A percentile compares a stretch with the other conserved stretches of the same genome.
Evolutionary conservation across 306 rosid genomes (phyloP).

Genomic region (Phaseolus lunatus): DNA sequence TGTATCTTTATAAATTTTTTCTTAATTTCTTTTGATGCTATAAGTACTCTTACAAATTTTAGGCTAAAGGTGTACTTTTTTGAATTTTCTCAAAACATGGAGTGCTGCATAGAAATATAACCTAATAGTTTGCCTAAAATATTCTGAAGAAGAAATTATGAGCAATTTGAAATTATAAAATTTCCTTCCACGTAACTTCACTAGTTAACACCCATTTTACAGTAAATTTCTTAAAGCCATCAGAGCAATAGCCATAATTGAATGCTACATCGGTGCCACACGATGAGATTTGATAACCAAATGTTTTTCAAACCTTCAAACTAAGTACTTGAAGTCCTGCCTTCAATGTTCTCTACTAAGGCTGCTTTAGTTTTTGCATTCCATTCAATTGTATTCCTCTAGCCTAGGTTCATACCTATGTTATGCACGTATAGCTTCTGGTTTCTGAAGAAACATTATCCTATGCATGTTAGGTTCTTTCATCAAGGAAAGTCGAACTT

Average conservation of each 20-base stretch:
- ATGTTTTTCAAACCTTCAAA: not conserved
- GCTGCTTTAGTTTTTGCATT: not conserved
- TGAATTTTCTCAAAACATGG: no score
- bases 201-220: conserved; percentile 1
- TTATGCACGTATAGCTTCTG: conserved; percentile 22
- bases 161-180: conserved; percentile 7
- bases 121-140: no score
- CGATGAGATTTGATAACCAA: not conserved
- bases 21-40: no score
- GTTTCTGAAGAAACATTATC: conserved; percentile 43
- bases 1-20: no score
- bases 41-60: no score
- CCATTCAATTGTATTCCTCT: conserved; percentile 24
- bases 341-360: not conserved
- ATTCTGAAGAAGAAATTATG: not conserved
- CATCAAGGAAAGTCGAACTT: conserved; percentile 86
- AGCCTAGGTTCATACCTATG: conserved; percentile 12
- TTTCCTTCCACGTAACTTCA: conserved; percentile 20
- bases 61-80: no score
- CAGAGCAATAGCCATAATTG: not conserved
- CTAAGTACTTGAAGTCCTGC: not conserved
- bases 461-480: conserved; percentile 68
- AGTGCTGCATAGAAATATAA: no score
- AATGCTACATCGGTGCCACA: conserved; percentile 10
- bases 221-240: not conserved